These are phyloP conservation scores for Aspergillus steynii DNA, from an alignment of 495 filamentous ascomycete genomes.

Conservation along the genomic window DNA sequence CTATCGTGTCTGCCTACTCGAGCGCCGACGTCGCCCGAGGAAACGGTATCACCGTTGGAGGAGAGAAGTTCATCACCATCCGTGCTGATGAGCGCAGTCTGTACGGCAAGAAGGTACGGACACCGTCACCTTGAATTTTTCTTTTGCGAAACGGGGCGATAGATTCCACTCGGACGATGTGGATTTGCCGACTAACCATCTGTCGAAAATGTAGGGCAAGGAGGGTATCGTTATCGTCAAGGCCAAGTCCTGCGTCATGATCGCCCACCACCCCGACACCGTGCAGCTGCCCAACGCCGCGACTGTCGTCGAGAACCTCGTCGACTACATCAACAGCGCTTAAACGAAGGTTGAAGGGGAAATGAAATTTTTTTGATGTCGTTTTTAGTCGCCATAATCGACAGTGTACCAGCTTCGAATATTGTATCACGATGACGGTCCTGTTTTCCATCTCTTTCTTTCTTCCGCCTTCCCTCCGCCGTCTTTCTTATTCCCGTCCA, in stretches of 20 bases:
- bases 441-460: neutral
- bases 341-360: slow-evolving; percentile 16
- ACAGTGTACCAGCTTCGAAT: slow-evolving; percentile 10
- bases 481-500: neutral
- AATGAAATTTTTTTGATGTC: slow-evolving; percentile 4
- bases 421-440: slow-evolving; percentile 7
- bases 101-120: slow-evolving; percentile 79
- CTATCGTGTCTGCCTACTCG: slow-evolving; percentile 34
- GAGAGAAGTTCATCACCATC: slow-evolving; percentile 71
- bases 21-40: slow-evolving; percentile 30
- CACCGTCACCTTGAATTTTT: neutral
- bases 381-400: slow-evolving; percentile 3
- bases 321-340: slow-evolving; percentile 45
- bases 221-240: slow-evolving; percentile 77
- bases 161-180: neutral
- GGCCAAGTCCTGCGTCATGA: slow-evolving; percentile 80
- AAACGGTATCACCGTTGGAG: slow-evolving; percentile 67
- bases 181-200: neutral
- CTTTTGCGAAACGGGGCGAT: neutral
- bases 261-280: slow-evolving; percentile 78
- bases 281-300: slow-evolving; percentile 54
- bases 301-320: slow-evolving; percentile 41
- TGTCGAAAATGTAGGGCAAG: slow-evolving; percentile 60
- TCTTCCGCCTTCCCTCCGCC: slow-evolving; percentile 8
- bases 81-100: slow-evolving; percentile 74